Percentiles rank a stretch among this genome's conserved stretches.
phyloP scores from a whole-genome alignment of 768 basidiomycete genomes.

The Gloeopeniophorella convolvens region DNA sequence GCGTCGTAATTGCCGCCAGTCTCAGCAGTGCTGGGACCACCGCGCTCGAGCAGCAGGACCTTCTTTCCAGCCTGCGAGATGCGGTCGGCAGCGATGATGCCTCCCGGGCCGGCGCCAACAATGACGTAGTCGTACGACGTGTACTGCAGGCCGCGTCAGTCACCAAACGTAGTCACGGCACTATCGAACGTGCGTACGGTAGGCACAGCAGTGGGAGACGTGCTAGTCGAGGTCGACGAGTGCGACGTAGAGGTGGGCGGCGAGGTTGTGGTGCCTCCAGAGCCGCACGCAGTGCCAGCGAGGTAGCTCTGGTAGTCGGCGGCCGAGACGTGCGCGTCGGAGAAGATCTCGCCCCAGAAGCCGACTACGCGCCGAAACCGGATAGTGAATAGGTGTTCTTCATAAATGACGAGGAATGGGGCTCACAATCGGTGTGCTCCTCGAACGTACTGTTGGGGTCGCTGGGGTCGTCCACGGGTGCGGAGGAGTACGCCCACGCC shows the following conservation, averaged over 20 bases:
- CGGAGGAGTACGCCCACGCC: slow-evolving; percentile 45
- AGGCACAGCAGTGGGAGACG: slow-evolving; percentile 14
- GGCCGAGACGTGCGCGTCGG: slow-evolving; percentile 35
- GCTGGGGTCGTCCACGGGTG: slow-evolving; percentile 42
- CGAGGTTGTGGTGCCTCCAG: slow-evolving; percentile 24
- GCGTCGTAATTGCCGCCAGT: slow-evolving; percentile 55
- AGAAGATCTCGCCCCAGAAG: slow-evolving; percentile 49
- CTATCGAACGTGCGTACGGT: background rate
- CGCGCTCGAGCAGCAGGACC: slow-evolving; percentile 55
- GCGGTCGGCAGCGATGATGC: slow-evolving; percentile 52
- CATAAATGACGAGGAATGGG: background rate
- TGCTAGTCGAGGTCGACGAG: slow-evolving; percentile 32
- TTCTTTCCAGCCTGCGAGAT: slow-evolving; percentile 57
- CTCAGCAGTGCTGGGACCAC: slow-evolving; percentile 52
- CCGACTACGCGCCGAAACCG: slow-evolving; percentile 39
- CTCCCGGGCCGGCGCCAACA: slow-evolving; percentile 54
- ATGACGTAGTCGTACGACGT: slow-evolving; percentile 46
- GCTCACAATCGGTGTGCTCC: slow-evolving; percentile 55
- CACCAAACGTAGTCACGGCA: background rate
- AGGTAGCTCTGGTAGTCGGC: slow-evolving; percentile 45
- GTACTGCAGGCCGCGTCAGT: no score
- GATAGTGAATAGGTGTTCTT: background rate
- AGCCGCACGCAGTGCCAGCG: slow-evolving; percentile 38
- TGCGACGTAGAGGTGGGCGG: slow-evolving; percentile 30
- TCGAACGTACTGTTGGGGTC: slow-evolving; percentile 44